These are phyloP conservation scores for Xylaria cubensis DNA, from an alignment of 495 filamentous ascomycete genomes.

Conservation along the genomic window DNA sequence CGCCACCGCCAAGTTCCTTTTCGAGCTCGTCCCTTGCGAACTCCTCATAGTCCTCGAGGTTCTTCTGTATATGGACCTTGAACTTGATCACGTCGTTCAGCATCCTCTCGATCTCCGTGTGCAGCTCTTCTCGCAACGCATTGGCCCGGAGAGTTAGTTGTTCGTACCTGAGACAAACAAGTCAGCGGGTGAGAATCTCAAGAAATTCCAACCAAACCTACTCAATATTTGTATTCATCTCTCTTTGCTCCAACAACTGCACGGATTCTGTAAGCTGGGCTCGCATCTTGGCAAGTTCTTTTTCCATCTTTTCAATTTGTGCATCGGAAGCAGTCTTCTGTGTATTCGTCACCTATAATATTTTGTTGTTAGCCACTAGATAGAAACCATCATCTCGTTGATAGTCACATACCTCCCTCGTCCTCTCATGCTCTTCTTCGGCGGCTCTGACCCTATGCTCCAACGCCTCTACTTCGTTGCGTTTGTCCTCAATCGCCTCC, in stretches of 20 bases:
- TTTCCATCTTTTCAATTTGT: slow-evolving; percentile 98
- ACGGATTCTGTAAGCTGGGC: slow-evolving; percentile 83
- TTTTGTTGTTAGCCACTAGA: slow-evolving; percentile 8
- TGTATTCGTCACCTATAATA: slow-evolving; percentile 68
- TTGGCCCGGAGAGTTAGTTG: slow-evolving; percentile 85
- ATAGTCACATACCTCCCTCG: slow-evolving; percentile 70
- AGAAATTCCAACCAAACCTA: slow-evolving; percentile 49
- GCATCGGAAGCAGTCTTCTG: slow-evolving; percentile 87
- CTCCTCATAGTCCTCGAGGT: slow-evolving; percentile 87
- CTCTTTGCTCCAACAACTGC: slow-evolving; percentile 90
- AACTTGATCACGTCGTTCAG: slow-evolving; percentile 97
- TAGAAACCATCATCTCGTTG: neutral
- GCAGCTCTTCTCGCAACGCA: slow-evolving; percentile 86
- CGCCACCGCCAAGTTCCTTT: slow-evolving; percentile 70
- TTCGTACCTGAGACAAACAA: slow-evolving; percentile 68
- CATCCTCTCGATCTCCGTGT: slow-evolving; percentile 95
- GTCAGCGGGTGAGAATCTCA: neutral
- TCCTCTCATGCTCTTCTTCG: slow-evolving; percentile 92
- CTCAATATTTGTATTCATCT: slow-evolving; percentile 97
- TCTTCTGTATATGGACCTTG: slow-evolving; percentile 95
- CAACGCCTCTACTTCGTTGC: slow-evolving; percentile 88
- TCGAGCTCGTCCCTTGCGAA: slow-evolving; percentile 92
- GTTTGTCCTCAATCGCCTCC: slow-evolving; percentile 94
- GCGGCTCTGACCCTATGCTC: slow-evolving; percentile 83
- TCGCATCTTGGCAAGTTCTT: slow-evolving; percentile 92